Percentiles rank a stretch among this genome's conserved stretches.
These are phyloP conservation scores for Baeospora myosura DNA, from an alignment of 1,284 basidiomycete genomes.

Conservation along the genomic window DNA sequence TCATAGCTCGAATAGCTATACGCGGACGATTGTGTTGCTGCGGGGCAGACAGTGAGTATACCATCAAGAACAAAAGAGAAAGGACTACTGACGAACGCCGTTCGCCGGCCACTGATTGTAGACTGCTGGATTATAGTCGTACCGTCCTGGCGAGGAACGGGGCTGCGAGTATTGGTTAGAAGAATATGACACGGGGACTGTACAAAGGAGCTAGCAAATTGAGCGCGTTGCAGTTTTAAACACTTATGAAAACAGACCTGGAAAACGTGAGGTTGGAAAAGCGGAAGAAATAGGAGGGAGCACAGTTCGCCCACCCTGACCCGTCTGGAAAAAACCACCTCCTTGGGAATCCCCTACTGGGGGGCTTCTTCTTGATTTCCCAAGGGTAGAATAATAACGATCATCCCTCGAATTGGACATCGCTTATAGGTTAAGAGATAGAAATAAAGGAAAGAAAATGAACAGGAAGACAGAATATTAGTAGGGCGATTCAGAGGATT, in stretches of 20 bases:
- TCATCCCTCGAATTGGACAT: constrained; percentile 60
- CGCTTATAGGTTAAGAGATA: constrained; percentile 38
- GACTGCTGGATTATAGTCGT: constrained; percentile 42
- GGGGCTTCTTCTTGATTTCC: constrained; percentile 54
- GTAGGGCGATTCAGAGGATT: constrained; percentile 37
- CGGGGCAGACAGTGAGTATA: constrained; percentile 30
- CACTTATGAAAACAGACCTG: constrained; percentile 68
- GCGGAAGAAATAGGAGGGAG: constrained; percentile 77
- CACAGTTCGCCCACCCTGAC: constrained; percentile 80
- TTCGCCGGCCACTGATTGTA: constrained; percentile 48
- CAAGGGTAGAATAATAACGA: constrained; percentile 48
- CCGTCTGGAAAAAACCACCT: constrained; percentile 61
- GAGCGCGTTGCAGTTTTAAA: constrained; percentile 41
- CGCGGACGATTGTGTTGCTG: constrained; percentile 34
- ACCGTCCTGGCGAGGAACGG: constrained; percentile 51
- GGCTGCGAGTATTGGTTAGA: constrained; percentile 54
- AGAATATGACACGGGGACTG: constrained; percentile 48
- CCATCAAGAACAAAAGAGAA: constrained; percentile 12
- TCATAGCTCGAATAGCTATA: constrained; percentile 47
- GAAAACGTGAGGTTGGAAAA: constrained; percentile 79
- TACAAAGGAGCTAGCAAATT: constrained; percentile 45
- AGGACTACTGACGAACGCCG: constrained; percentile 37
- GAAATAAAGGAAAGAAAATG: constrained; percentile 33
- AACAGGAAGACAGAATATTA: constrained; percentile 46
- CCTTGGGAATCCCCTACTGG: constrained; percentile 47